These are phyloP conservation scores for Boletus albobrunnescens DNA, from an alignment of 1,284 basidiomycete species.

Conservation along the genomic window DNA sequence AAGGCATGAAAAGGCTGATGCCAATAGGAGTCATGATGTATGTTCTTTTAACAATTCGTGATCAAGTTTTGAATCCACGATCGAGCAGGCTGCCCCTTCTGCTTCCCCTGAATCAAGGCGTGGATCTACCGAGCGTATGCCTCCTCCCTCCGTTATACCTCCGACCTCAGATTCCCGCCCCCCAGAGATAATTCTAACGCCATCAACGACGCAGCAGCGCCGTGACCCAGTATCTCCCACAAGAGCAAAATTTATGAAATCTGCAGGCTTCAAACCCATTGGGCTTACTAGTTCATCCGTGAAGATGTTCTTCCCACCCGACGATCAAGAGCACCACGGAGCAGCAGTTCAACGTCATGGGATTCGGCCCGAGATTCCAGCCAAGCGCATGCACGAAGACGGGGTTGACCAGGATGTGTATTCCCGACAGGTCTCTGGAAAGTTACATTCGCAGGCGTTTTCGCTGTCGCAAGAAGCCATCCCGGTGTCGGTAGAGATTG, in stretches of 20 bases:
- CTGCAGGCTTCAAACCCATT: conserved; percentile 63
- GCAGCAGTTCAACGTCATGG: conserved; percentile 7
- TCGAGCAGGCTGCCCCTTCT: conserved; percentile 19
- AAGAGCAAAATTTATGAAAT: conserved; percentile 33
- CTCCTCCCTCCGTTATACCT: conserved; percentile 29
- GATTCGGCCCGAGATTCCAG: conserved; percentile 23
- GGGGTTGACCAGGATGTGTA: conserved; percentile 22
- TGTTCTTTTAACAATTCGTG: conserved; percentile 11
- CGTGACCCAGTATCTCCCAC: conserved; percentile 20
- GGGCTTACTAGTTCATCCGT: conserved; percentile 53
- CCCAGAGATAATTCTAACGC: conserved; percentile 12
- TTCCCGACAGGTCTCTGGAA: conserved; percentile 3
- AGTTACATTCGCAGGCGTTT: conserved; percentile 1
- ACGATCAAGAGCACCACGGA: conserved; percentile 42
- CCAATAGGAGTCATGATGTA: conserved; percentile 37
- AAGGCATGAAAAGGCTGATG: conserved; percentile 26
- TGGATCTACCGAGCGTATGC: conserved; percentile 31
- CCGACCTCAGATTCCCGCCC: conserved; percentile 12
- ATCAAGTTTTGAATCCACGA: conserved; percentile 10
- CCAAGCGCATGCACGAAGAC: conserved; percentile 32
- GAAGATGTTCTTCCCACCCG: conserved; percentile 69
- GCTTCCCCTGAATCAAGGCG: conserved; percentile 21
- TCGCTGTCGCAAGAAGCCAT: conserved; percentile 11
- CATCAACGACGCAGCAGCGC: conserved; percentile 17
- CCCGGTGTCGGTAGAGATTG: conserved; percentile 5